Conservation (phyloP, 176 grass and related monocot species). For the Oryza punctata region DNA sequence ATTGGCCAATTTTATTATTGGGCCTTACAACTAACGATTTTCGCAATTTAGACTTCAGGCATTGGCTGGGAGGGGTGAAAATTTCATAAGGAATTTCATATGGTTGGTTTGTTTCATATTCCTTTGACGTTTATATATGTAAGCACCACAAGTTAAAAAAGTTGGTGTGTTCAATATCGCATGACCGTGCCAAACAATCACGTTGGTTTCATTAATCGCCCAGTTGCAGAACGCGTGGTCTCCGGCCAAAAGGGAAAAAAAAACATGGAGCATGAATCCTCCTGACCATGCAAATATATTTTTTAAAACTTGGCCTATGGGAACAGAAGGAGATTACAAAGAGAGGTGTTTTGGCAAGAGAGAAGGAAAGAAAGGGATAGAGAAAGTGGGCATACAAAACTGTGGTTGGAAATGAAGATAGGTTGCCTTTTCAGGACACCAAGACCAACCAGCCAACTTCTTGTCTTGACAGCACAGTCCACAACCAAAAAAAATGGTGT, state of each 20-base stretch:
- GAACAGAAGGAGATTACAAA: background rate
- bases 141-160: background rate
- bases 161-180: background rate
- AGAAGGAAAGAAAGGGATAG: too few relatives aligned
- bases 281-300: slow-evolving; percentile 41
- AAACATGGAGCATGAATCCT: background rate
- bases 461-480: background rate
- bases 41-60: background rate
- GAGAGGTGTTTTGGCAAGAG: background rate
- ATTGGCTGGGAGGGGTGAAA: background rate
- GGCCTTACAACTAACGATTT: background rate
- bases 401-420: background rate
- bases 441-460: background rate
- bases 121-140: background rate
- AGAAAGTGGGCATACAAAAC: slow-evolving; percentile 2
- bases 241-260: background rate
- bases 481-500: background rate
- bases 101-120: background rate
- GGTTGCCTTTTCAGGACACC: background rate
- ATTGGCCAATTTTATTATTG: background rate
- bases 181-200: background rate
- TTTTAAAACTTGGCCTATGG: slow-evolving; percentile 7
- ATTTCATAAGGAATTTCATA: background rate
- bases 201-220: background rate
- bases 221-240: background rate